Conservation (phyloP, 2,329 filamentous ascomycete species). For the Penicillium brevicompactum region DNA sequence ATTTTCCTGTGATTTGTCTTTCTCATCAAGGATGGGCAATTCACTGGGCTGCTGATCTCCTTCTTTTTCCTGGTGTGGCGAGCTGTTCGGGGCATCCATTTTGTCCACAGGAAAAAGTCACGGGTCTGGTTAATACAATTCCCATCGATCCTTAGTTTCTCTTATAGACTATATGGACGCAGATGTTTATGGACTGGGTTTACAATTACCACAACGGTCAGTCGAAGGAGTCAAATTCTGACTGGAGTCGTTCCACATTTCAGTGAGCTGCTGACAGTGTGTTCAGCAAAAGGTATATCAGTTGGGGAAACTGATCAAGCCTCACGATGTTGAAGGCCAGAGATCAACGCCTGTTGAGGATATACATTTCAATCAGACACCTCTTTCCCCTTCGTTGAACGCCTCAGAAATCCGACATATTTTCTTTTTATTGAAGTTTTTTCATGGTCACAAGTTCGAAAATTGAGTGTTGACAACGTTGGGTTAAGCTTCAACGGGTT, state of each 20-base stretch:
- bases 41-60: not conserved
- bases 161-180: not conserved
- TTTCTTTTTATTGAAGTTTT: no score
- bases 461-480: no score
- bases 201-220: not conserved
- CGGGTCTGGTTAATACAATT: not conserved
- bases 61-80: not conserved
- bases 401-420: no score
- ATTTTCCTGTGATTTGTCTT: not conserved
- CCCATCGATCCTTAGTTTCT: not conserved
- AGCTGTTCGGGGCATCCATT: not conserved
- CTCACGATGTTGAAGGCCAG: no score
- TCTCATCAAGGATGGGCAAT: not conserved
- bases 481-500: no score
- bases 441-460: no score
- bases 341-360: no score
- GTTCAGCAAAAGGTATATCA: no score
- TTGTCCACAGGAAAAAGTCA: not conserved
- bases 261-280: no score
- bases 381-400: no score
- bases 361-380: no score
- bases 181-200: not conserved
- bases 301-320: no score
- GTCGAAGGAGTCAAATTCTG: not conserved
- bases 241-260: not conserved